phyloP scores from a whole-genome alignment of 176 grass and related monocot species.

The Raddia guianensis region DNA sequence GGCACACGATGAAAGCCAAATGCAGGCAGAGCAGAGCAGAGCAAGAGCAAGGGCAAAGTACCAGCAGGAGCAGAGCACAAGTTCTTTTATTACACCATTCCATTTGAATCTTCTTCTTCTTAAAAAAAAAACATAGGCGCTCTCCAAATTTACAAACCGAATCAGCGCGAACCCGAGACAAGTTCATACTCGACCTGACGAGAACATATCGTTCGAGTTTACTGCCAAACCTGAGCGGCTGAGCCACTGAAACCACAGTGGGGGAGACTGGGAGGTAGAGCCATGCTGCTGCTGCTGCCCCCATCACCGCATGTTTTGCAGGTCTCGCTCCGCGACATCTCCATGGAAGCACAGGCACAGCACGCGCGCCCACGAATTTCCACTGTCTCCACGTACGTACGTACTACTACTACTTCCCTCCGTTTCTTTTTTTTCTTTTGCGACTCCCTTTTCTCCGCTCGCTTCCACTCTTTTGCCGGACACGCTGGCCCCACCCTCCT shows the following conservation, averaged over 20 bases:
- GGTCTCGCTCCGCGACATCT: not conserved
- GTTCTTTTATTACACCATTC: too few species aligned
- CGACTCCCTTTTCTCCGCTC: not conserved
- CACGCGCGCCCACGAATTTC: not conserved
- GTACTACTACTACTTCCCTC: not conserved
- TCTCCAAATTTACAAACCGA: conserved; percentile 3
- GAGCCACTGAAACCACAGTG: not conserved
- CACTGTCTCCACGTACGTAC: not conserved
- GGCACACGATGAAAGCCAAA: too few species aligned
- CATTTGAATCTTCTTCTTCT: too few species aligned
- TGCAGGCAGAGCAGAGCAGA: too few species aligned
- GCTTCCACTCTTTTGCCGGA: conserved; percentile 34
- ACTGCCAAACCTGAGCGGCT: not conserved
- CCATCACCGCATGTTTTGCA: not conserved
- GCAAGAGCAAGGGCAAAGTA: too few species aligned
- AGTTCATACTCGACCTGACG: not conserved
- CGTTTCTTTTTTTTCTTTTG: not conserved
- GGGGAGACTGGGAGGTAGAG: not conserved
- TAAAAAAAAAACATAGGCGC: too few species aligned
- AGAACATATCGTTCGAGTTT: not conserved
- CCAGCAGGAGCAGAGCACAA: too few species aligned
- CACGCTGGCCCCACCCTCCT: not conserved
- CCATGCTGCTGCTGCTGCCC: too few species aligned
- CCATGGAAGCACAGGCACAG: not conserved
- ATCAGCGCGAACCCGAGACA: not conserved